phyloP scores from a whole-genome alignment of 2,329 filamentous ascomycete species.

The Trichoderma sp. region DNA sequence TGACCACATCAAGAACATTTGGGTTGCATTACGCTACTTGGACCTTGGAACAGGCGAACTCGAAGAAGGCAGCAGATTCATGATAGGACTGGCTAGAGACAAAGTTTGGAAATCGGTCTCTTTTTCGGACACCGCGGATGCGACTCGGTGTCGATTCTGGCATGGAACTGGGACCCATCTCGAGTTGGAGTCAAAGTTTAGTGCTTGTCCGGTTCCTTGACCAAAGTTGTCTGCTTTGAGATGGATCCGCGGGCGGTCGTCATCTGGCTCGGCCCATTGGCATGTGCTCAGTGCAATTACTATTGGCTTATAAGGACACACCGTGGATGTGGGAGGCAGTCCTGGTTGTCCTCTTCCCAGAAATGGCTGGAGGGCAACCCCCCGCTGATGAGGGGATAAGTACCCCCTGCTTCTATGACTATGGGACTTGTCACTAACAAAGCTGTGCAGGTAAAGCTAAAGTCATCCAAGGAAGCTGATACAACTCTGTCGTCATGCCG shows the following conservation, averaged over 20 bases:
- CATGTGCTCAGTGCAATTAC: background rate
- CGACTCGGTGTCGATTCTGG: constrained; percentile 25
- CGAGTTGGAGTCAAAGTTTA: constrained; percentile 91
- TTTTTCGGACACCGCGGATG: constrained; percentile 2
- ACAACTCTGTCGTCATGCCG: background rate
- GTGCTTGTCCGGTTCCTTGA: constrained; percentile 72
- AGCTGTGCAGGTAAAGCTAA: constrained; percentile 31
- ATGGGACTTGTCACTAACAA: constrained; percentile 36
- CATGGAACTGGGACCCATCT: constrained; percentile 75
- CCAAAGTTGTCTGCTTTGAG: constrained; percentile 24
- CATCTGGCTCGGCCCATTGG: constrained; percentile 15
- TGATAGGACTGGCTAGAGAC: constrained; percentile 18
- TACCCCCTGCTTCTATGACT: constrained; percentile 36
- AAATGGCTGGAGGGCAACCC: constrained; percentile 56
- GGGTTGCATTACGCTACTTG: constrained; percentile 30
- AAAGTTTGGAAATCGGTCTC: constrained; percentile 15
- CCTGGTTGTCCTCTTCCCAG: constrained; percentile 56
- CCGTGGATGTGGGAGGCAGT: constrained; percentile 45
- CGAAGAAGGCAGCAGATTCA: constrained; percentile 32
- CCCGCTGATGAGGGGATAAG: constrained; percentile 55
- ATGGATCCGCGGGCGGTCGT: constrained; percentile 22
- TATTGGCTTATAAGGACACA: constrained; percentile 43
- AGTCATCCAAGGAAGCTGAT: background rate
- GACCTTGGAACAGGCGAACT: constrained; percentile 30
- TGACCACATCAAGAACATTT: constrained; percentile 30